Conservation (phyloP, 352 stramenopile genomes). For the Pythium guiyangense region DNA sequence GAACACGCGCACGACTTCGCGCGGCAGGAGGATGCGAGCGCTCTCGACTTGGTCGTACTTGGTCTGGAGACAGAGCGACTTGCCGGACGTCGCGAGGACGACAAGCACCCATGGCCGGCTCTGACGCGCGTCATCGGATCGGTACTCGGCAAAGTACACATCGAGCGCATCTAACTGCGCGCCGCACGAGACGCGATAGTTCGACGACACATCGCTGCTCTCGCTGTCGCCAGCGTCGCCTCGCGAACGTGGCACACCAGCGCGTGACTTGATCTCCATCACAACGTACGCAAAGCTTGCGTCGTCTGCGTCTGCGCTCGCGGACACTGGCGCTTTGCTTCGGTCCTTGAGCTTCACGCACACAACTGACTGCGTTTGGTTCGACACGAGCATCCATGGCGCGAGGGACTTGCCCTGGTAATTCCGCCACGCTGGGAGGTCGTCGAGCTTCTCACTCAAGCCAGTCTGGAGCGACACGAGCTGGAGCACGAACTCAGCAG, state of each 20-base stretch:
- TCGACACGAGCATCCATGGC: constrained; percentile 43
- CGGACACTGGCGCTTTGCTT: not conserved
- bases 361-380: constrained; percentile 31
- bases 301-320: constrained; percentile 6
- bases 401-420: constrained; percentile 40
- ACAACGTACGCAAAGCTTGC: constrained; percentile 38
- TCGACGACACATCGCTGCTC: constrained; percentile 3
- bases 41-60: constrained; percentile 33
- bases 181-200: constrained; percentile 19
- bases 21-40: constrained; percentile 28
- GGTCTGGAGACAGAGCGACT: constrained; percentile 43
- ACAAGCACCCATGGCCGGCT: constrained; percentile 32
- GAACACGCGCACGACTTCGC: constrained; percentile 48
- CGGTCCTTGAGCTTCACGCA: constrained; percentile 49
- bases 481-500: constrained; percentile 37
- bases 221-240: constrained; percentile 10
- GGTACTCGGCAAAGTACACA: constrained; percentile 33
- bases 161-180: constrained; percentile 53
- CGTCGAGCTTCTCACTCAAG: constrained; percentile 37
- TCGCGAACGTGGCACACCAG: not conserved
- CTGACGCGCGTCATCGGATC: constrained; percentile 9
- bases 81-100: constrained; percentile 45
- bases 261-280: constrained; percentile 25
- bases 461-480: constrained; percentile 45
- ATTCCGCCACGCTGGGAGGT: constrained; percentile 52